These are phyloP conservation scores for Citrullus amarus DNA, from an alignment of 306 rosid genomes.

Conservation along the genomic window DNA sequence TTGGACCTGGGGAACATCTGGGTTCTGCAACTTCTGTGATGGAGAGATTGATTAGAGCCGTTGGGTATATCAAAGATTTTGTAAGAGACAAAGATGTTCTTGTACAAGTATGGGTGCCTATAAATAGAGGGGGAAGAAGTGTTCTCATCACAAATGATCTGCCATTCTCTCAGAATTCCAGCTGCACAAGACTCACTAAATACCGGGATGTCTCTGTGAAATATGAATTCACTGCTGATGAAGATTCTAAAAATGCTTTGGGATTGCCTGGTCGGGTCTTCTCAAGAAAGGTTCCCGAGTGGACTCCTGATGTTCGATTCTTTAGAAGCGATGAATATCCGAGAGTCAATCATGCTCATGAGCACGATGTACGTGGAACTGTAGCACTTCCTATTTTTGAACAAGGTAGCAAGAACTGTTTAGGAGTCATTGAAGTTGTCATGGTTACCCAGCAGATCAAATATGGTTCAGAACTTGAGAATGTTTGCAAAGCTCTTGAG, in stretches of 20 bases:
- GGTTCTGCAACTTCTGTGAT: conserved; percentile 32
- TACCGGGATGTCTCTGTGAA: conserved; percentile 52
- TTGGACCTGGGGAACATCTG: conserved; percentile 29
- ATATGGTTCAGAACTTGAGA: conserved; percentile 58
- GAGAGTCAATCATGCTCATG: conserved; percentile 60
- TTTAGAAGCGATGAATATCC: conserved; percentile 72
- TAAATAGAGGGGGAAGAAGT: conserved; percentile 40
- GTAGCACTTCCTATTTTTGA: conserved; percentile 84
- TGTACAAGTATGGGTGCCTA: conserved; percentile 81
- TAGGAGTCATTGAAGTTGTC: conserved; percentile 90
- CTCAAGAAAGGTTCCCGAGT: conserved; percentile 67
- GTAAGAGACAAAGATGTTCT: conserved; percentile 60
- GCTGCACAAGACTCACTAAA: conserved; percentile 44
- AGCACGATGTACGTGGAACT: conserved; percentile 61
- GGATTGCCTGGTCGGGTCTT: conserved; percentile 94
- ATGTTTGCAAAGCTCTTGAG: conserved; percentile 90
- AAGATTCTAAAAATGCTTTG: conserved; percentile 29
- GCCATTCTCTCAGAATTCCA: conserved; percentile 42
- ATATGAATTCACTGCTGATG: conserved; percentile 53
- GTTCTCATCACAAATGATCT: conserved; percentile 49
- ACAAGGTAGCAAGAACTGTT: conserved; percentile 56
- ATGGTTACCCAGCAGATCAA: conserved; percentile 53
- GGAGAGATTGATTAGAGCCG: conserved; percentile 56
- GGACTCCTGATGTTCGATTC: conserved; percentile 92
- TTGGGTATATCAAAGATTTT: conserved; percentile 39